Base-by-base conservation (phyloP, 345 rosid genomes). In the Brassica cretica region DNA sequence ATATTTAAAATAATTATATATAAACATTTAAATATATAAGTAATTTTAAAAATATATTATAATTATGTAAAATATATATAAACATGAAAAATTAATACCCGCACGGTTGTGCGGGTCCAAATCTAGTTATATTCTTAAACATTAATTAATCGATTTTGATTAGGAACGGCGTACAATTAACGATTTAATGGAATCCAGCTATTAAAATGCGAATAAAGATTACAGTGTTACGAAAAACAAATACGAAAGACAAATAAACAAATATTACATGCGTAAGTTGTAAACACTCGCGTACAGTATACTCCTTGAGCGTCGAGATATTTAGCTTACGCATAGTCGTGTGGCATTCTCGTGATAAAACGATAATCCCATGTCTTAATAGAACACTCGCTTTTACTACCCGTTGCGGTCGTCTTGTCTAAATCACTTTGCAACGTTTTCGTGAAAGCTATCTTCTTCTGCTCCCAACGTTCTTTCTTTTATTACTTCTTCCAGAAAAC, bases 351-450 rank as follows among this genome's bases (percentile, higher is more conserved):
- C 64, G 84, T 81, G 64, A 77, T 64, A 73, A 73, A 67, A 33
- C 0, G 2, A 1, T 5, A 33, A 7, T 1, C 12, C 12, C 41
- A 49, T 73, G 74, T 6, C 82, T 67, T 73, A 46, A 67, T 33
- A 1, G 9, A 51, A 18, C 51, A 4, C 61, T 16, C 55, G 2
- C 64, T 16, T 1, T 53, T 70, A 75, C 73, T 78, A 76, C 81
- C 86, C 84, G 83, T 84, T 84, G 61, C 4, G 27, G 5, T 46
- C 16, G 77, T 63, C 74, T 68, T 65, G 71, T 70, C 75, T 72
- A 62, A 30, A 41, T 83, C 86, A 66, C 25, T 73, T 64, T 2
- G 55, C 44, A 61, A 21, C 56, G 18, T 77, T 64, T 33, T 78
- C 37, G 32, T 11, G 49, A n/a, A 72, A 78, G 63, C 77, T 32